Conservation (phyloP, 2,329 filamentous ascomycete genomes). For the Penicillium rolfsii region DNA sequence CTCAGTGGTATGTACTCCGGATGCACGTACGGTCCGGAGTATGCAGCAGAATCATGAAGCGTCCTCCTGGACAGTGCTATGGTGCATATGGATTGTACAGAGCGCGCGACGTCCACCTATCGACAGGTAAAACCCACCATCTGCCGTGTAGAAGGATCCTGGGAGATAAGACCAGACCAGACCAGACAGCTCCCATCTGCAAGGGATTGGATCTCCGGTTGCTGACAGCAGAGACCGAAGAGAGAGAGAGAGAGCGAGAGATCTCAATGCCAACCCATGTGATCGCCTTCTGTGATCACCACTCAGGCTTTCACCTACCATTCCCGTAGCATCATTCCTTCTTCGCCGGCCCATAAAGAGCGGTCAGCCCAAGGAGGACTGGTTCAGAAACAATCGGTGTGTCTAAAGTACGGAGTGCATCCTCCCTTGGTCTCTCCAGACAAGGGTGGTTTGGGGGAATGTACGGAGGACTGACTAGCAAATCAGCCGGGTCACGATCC, state of each 20-base stretch:
- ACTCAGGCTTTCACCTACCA: neutral
- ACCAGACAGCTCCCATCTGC: neutral
- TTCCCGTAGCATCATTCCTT: neutral
- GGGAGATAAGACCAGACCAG: neutral
- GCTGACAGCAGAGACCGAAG: neutral
- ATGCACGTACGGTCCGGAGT: no score
- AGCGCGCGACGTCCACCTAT: neutral
- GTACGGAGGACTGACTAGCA: no score
- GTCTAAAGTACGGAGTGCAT: neutral
- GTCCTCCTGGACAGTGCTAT: no score
- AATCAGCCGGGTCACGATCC: neutral
- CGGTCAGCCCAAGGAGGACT: neutral
- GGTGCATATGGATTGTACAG: neutral
- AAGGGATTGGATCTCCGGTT: neutral
- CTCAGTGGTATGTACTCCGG: neutral
- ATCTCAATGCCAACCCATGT: neutral
- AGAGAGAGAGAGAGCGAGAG: neutral
- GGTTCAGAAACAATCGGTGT: constrained; percentile 2
- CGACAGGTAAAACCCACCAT: neutral
- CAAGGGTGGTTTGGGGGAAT: neutral
- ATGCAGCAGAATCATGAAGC: no score
- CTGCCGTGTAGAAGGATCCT: neutral
- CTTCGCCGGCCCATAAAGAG: neutral
- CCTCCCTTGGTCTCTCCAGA: neutral
- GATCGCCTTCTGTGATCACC: neutral